Conservation (phyloP, 495 filamentous ascomycete species). For the Paragyromitra xinjiangensis region DNA sequence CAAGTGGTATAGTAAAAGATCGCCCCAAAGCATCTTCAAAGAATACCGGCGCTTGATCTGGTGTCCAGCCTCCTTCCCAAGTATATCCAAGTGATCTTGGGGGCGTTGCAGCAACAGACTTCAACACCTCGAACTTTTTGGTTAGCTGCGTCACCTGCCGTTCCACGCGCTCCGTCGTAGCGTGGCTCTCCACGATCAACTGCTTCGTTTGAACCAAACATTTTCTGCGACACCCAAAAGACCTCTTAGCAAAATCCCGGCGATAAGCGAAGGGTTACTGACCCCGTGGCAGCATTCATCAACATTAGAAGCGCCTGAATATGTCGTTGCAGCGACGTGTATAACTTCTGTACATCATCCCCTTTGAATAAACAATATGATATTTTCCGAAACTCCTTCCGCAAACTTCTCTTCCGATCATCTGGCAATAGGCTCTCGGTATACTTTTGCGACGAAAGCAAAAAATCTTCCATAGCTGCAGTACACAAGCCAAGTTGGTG, state of each 20-base stretch:
- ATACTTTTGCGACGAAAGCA: background rate
- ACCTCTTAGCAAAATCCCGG: background rate
- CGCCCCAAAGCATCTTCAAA: no score
- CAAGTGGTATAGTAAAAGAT: no score
- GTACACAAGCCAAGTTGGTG: slow-evolving; percentile 7
- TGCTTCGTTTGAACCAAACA: background rate
- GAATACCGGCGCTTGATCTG: no score
- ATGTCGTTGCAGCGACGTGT: slow-evolving; percentile 2
- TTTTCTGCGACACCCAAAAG: background rate
- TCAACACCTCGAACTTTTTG: no score
- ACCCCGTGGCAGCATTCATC: slow-evolving; percentile 2
- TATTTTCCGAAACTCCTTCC: background rate
- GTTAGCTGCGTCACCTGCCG: no score
- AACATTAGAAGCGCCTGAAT: slow-evolving; percentile 15
- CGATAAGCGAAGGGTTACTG: background rate
- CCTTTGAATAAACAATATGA: slow-evolving; percentile 1
- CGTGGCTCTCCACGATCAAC: no score
- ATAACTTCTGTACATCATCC: slow-evolving; percentile 13
- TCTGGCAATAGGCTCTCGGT: slow-evolving; percentile 9
- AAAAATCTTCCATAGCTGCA: slow-evolving; percentile 7
- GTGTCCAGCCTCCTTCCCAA: no score
- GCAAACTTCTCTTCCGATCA: background rate
- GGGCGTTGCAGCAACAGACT: no score
- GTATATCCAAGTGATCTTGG: no score
- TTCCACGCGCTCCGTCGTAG: no score